Conservation (phyloP, 768 basidiomycete genomes). For the Amanita thiersii region DNA sequence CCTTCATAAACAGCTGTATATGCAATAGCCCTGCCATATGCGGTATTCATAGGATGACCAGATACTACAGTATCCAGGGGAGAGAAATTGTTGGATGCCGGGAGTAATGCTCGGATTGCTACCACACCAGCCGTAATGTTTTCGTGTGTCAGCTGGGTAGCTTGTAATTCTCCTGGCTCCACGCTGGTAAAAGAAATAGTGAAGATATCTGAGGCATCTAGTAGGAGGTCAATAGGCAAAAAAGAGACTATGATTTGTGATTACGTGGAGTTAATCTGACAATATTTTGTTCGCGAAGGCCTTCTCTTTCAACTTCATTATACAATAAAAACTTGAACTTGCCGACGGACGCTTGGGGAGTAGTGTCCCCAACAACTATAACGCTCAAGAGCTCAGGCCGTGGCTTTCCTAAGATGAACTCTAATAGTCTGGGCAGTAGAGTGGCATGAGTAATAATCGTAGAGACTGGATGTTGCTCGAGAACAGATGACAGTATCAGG, state of each 20-base stretch:
- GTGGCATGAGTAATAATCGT: constrained; percentile 65
- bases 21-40: constrained; percentile 73
- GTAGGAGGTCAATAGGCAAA: constrained; percentile 8
- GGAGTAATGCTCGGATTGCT: constrained; percentile 67
- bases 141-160: constrained; percentile 68
- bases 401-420: constrained; percentile 59
- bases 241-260: constrained; percentile 8
- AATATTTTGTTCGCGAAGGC: constrained; percentile 39
- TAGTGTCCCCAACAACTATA: constrained; percentile 65
- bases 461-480: constrained; percentile 60
- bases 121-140: constrained; percentile 89
- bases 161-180: constrained; percentile 44
- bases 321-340: constrained; percentile 56
- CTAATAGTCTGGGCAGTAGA: constrained; percentile 62
- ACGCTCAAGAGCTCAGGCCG: constrained; percentile 46
- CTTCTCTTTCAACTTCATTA: constrained; percentile 64
- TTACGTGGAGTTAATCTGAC: constrained; percentile 48
- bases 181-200: constrained; percentile 59
- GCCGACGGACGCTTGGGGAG: constrained; percentile 32
- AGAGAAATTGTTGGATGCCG: constrained; percentile 58
- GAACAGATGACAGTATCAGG: constrained; percentile 52
- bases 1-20: constrained; percentile 77
- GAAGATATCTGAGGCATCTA: constrained; percentile 57
- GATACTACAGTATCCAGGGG: constrained; percentile 75
- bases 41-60: constrained; percentile 60